phyloP scores from a whole-genome alignment of 73 alveolate species.

The Breviolum minutum region DNA sequence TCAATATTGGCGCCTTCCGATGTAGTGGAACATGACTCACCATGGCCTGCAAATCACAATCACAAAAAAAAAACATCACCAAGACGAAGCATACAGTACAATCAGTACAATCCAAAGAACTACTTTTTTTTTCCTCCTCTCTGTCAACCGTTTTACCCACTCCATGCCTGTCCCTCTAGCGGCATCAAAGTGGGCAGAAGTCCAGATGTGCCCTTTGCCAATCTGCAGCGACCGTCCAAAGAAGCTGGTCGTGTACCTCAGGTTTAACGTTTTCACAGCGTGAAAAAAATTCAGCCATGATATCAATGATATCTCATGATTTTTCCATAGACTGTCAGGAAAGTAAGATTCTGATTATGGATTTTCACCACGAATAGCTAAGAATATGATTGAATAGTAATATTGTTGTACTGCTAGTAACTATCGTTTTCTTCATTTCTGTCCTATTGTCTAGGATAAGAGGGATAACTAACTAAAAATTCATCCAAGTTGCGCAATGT shows the following conservation, averaged over 20 bases:
- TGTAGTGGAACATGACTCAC: neutral
- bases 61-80: neutral
- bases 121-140: too few relatives aligned
- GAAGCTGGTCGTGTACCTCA: slow-evolving; percentile 6
- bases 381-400: too few relatives aligned
- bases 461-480: neutral
- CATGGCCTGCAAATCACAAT: neutral
- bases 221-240: neutral
- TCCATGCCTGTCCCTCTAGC: neutral
- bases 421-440: too few relatives aligned
- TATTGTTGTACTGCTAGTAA: too few relatives aligned
- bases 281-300: too few relatives aligned
- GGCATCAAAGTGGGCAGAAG: slow-evolving; percentile 8
- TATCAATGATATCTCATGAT: too few relatives aligned
- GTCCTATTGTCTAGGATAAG: too few relatives aligned
- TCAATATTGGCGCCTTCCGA: neutral
- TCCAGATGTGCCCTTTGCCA: neutral
- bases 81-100: too few relatives aligned
- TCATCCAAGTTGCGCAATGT: slow-evolving; percentile 8
- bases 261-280: neutral
- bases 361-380: too few relatives aligned
- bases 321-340: too few relatives aligned
- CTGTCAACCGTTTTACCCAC: neutral
- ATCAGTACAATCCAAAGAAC: too few relatives aligned
- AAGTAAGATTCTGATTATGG: too few relatives aligned